Percentiles rank a stretch among this genome's conserved stretches.
Conservation (phyloP, 305 asterid species). For the Plantago rigida region DNA sequence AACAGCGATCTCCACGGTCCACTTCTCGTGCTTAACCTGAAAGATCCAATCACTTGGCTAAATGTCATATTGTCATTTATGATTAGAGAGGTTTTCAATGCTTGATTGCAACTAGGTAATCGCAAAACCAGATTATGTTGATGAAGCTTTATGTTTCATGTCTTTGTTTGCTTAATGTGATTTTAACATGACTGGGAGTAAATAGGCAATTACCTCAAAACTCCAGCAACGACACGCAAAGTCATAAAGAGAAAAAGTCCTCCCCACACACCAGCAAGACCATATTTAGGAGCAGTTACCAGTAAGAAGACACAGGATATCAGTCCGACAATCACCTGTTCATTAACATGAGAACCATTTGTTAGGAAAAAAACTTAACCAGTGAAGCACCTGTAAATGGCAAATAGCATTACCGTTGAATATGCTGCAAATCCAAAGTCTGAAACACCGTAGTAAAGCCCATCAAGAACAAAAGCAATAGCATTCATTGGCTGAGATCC, state of each 20-base stretch:
- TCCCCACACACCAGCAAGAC: conserved; percentile 78
- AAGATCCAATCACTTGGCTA: conserved; percentile 22
- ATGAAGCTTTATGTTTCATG: too few relatives aligned
- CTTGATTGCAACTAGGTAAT: too few relatives aligned
- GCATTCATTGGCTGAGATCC: conserved; percentile 93
- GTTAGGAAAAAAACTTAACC: conserved; percentile 8
- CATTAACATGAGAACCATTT: conserved; percentile 18
- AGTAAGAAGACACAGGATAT: conserved; percentile 57
- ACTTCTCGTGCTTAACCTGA: conserved; percentile 56
- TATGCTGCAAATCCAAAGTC: conserved; percentile 87
- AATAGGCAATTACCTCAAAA: conserved; percentile 40
- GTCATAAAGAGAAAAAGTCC: conserved; percentile 85
- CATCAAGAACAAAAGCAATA: conserved; percentile 85
- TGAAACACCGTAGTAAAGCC: conserved; percentile 91
- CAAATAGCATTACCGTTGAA: conserved; percentile 54
- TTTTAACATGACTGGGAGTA: not conserved
- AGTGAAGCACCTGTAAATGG: conserved; percentile 16
- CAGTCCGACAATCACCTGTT: conserved; percentile 58
- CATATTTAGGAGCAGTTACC: conserved; percentile 50
- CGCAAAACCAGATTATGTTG: too few relatives aligned
- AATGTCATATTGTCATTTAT: not conserved
- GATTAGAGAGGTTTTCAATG: too few relatives aligned
- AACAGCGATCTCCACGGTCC: conserved; percentile 78
- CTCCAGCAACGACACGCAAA: conserved; percentile 74
- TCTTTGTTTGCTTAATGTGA: not conserved